Percentiles rank a stretch among this genome's conserved stretches.
Evolutionary conservation across 495 filamentous ascomycete genomes (phyloP).

Genomic region (Letharia columbiana): DNA sequence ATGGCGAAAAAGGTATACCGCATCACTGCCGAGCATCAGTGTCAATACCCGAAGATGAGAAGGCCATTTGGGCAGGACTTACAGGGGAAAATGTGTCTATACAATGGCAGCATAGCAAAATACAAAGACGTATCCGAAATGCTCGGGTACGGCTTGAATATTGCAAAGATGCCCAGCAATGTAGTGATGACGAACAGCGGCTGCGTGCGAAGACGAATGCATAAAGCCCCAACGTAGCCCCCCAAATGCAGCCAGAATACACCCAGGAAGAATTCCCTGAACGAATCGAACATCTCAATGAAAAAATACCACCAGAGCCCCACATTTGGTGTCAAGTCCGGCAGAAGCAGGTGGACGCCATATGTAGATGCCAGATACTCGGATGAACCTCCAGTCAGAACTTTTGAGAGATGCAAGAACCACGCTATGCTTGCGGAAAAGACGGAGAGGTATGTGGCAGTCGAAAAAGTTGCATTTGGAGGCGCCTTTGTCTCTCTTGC

Average conservation of each 20-base stretch:
- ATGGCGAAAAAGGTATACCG: conserved; percentile 84
- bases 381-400: conserved; percentile 71
- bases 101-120: conserved; percentile 74
- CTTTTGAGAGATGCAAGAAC: conserved; percentile 61
- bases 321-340: conserved; percentile 89
- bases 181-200: conserved; percentile 77
- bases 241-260: conserved; percentile 95
- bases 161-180: conserved; percentile 75
- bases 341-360: conserved; percentile 80
- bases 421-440: conserved; percentile 40
- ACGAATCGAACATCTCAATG: conserved; percentile 98
- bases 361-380: conserved; percentile 85
- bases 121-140: conserved; percentile 81
- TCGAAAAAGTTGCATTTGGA: conserved; percentile 38
- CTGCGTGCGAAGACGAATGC: conserved; percentile 68
- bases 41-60: background rate
- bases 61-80: conserved; percentile 32
- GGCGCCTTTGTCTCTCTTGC: conserved; percentile 9
- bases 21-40: conserved; percentile 51
- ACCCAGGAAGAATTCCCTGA: conserved; percentile 91
- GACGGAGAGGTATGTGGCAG: conserved; percentile 40
- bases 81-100: conserved; percentile 86
- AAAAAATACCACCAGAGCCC: conserved; percentile 99
- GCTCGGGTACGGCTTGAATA: conserved; percentile 95
- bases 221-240: conserved; percentile 77